Percentiles rank a stretch among this genome's conserved stretches.
phyloP scores from a whole-genome alignment of 2,329 filamentous ascomycete species.

The Aphanoascus verrucosus region DNA sequence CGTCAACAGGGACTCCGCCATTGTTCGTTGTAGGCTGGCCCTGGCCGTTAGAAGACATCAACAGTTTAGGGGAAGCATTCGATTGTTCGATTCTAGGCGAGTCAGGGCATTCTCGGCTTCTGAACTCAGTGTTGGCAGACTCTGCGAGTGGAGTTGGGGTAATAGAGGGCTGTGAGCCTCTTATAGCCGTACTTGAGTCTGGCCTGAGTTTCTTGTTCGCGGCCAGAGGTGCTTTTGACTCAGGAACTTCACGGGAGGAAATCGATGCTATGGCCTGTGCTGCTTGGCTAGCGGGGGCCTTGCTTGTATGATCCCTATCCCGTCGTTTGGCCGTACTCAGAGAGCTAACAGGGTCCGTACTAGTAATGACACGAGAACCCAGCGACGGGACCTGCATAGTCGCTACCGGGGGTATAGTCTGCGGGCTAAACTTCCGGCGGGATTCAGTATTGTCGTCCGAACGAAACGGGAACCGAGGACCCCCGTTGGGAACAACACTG shows the following conservation, averaged over 20 bases:
- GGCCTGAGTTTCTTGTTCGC: not conserved
- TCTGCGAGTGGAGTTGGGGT: not conserved
- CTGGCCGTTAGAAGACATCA: not conserved
- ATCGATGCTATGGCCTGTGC: not conserved
- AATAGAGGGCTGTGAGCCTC: not conserved
- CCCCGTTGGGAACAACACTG: not conserved
- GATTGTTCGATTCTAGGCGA: not conserved
- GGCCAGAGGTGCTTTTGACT: not conserved
- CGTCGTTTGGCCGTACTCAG: not conserved
- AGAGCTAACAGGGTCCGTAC: not conserved
- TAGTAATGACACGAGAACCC: conserved; percentile 4
- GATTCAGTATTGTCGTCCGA: not conserved
- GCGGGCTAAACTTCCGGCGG: not conserved
- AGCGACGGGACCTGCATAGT: not conserved
- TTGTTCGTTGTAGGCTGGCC: not conserved
- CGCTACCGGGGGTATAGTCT: not conserved
- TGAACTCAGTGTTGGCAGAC: not conserved
- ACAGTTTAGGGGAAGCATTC: not conserved
- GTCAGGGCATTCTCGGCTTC: not conserved
- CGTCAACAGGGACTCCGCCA: not conserved
- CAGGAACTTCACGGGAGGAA: not conserved
- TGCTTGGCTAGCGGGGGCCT: not conserved
- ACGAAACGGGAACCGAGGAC: not conserved
- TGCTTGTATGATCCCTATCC: not conserved
- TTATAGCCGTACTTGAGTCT: not conserved